phyloP scores from a whole-genome alignment of 2,329 filamentous ascomycete genomes.

The Lizonia empirigonia region DNA sequence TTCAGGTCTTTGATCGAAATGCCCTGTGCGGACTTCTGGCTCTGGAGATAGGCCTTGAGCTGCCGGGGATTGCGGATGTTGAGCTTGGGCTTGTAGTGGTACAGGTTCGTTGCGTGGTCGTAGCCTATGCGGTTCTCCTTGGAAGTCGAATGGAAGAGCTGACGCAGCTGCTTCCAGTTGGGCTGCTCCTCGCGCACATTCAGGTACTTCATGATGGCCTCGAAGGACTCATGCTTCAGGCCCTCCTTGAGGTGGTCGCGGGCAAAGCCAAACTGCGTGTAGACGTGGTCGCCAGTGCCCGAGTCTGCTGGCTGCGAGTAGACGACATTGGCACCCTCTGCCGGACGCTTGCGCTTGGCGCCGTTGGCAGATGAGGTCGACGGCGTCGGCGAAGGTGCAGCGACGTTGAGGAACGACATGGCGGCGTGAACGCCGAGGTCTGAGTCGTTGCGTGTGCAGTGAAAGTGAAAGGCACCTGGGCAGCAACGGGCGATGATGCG shows the following conservation, averaged over 20 bases:
- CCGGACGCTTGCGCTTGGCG: slow-evolving; percentile 64
- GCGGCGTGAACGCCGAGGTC: background rate
- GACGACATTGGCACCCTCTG: slow-evolving; percentile 59
- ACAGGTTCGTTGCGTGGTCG: slow-evolving; percentile 67
- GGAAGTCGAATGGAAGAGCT: slow-evolving; percentile 64
- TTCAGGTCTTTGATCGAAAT: slow-evolving; percentile 89
- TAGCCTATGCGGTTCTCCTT: slow-evolving; percentile 67
- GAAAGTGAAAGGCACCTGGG: slow-evolving; percentile 9
- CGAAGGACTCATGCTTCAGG: slow-evolving; percentile 69
- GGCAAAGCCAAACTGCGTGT: slow-evolving; percentile 87
- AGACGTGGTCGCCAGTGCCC: slow-evolving; percentile 77
- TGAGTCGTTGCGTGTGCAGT: slow-evolving; percentile 25
- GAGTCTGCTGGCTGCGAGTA: slow-evolving; percentile 80
- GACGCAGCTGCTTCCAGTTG: slow-evolving; percentile 62
- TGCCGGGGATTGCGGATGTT: slow-evolving; percentile 78
- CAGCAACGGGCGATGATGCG: slow-evolving; percentile 33
- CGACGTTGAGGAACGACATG: slow-evolving; percentile 47
- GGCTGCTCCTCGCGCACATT: slow-evolving; percentile 69
- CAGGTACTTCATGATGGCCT: slow-evolving; percentile 80
- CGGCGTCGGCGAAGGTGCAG: slow-evolving; percentile 64
- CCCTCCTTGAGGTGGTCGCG: slow-evolving; percentile 68
- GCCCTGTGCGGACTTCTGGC: slow-evolving; percentile 78
- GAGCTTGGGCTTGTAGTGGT: slow-evolving; percentile 82
- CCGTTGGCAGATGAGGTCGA: slow-evolving; percentile 46
- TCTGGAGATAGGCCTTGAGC: slow-evolving; percentile 80